Evolutionary conservation across 148 eudicot genomes (phyloP), one percentile per base, ranked within the genome.

Genomic region (Bassia scoparia): DNA sequence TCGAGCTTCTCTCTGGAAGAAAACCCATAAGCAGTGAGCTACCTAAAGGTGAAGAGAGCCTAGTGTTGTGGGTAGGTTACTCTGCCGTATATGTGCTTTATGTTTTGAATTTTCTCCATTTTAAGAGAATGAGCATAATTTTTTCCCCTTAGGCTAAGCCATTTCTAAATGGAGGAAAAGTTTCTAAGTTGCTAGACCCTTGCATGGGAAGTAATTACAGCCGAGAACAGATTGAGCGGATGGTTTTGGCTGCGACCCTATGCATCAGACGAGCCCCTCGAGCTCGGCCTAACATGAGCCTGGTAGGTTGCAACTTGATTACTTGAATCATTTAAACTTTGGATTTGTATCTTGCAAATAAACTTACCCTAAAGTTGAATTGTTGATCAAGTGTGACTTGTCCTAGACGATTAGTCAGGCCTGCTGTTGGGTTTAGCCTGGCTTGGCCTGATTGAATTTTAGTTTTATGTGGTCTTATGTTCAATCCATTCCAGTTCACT

Each of bases 1-100:
- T 95, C n/a, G 99, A 95, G 93, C 94, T 95, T 79, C 85, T 95
- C 53, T 84, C 99, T 0, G 99, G 99, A 69, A 90, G 92, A 80
- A 92, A 89, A 70, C 97, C 97, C 50, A 88, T 95, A 70, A 81
- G 87, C 80, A 80, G 61, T 70, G 94, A 84, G 71, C 82, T 69
- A 26, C 90, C 92, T 50, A 92, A 92, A 76, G 97, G 94, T 67
- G 86, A 89, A 73, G 88, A 89, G 81, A 95, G 99, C 86, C 81
- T 95, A 75, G 93, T 95, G 73, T 84, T 90, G 89, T 95, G 99
- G 99, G 99, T 95, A 81, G 59, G 97, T 79, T 59, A 41, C 27
- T 61, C 68, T 75, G 46, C 61, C 29, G 56, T 67, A 29, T 70
- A 21, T 20, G 48, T 64, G 67, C 55, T 24, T 48, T 80, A 41